Percentiles rank a stretch among this genome's conserved stretches.
Conservation (phyloP, 1,139 yeast genomes). For the Hanseniaspora uvarum region DNA sequence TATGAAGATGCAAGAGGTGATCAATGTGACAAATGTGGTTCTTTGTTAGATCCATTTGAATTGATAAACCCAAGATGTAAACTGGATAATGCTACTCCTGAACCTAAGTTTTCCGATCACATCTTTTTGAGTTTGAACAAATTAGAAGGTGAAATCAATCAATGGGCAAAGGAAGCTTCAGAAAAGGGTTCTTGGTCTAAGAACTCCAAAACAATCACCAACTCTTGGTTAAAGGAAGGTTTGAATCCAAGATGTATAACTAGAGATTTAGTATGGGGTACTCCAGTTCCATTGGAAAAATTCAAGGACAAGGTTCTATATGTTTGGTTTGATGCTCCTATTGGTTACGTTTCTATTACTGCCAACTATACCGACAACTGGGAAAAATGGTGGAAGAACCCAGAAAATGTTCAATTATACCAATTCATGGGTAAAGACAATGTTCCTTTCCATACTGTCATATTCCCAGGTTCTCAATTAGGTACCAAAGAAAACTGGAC, state of each 20-base stretch:
- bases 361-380: conserved; percentile 80
- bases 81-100: conserved; percentile 72
- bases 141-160: conserved; percentile 60
- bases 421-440: conserved; percentile 99
- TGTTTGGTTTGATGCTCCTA: conserved; percentile 98
- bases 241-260: conserved; percentile 91
- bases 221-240: conserved; percentile 90
- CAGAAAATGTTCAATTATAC: conserved; percentile 71
- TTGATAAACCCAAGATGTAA: conserved; percentile 91
- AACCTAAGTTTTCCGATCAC: conserved; percentile 72
- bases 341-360: conserved; percentile 92
- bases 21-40: conserved; percentile 96
- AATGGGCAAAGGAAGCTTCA: conserved; percentile 63
- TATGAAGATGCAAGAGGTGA: conserved; percentile 98
- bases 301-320: conserved; percentile 82
- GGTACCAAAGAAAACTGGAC: conserved; percentile 91
- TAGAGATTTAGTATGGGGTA: conserved; percentile 96
- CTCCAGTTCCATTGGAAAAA: conserved; percentile 83
- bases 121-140: conserved; percentile 74
- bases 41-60: conserved; percentile 80
- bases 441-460: conserved; percentile 96
- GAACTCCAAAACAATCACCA: conserved; percentile 77
- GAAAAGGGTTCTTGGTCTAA: conserved; percentile 80
- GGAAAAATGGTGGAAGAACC: conserved; percentile 88
- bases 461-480: conserved; percentile 83